Evolutionary conservation across 129 eudicot species (phyloP).

Genomic region (Artemisia argyi): DNA sequence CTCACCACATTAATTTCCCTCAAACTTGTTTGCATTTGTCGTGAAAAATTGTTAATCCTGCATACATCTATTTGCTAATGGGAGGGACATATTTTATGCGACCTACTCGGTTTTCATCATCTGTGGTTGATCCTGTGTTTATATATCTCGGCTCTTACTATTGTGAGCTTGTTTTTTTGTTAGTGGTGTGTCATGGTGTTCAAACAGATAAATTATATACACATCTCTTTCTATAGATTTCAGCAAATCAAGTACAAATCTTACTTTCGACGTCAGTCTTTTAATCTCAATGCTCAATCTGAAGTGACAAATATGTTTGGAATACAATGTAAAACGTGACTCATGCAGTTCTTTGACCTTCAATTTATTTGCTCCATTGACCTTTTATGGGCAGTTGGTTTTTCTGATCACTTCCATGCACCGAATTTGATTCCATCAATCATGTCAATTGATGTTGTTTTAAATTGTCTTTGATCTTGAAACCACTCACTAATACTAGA

Average conservation of each 20-base stretch:
- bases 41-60: background rate
- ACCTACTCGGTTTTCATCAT: background rate
- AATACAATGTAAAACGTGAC: slow-evolving; percentile 24
- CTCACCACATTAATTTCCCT: background rate
- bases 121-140: background rate
- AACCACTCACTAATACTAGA: slow-evolving; percentile 16
- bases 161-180: slow-evolving; percentile 16
- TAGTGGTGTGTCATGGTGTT: slow-evolving; percentile 12
- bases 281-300: slow-evolving; percentile 34
- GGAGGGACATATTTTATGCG: background rate
- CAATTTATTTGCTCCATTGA: slow-evolving; percentile 33
- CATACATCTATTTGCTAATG: background rate
- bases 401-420: slow-evolving; percentile 30
- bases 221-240: slow-evolving; percentile 29
- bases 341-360: slow-evolving; percentile 29
- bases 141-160: slow-evolving; percentile 10
- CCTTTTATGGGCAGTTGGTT: slow-evolving; percentile 28
- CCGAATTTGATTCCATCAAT: slow-evolving; percentile 27
- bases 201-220: slow-evolving; percentile 21
- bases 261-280: slow-evolving; percentile 7
- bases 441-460: slow-evolving; percentile 19
- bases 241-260: slow-evolving; percentile 28
- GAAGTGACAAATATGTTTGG: slow-evolving; percentile 21
- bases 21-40: background rate
- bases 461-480: slow-evolving; percentile 31